These are phyloP conservation scores for Coemansia sp. DNA, from an alignment of 371 early-diverging fungal genomes.

Conservation along the genomic window DNA sequence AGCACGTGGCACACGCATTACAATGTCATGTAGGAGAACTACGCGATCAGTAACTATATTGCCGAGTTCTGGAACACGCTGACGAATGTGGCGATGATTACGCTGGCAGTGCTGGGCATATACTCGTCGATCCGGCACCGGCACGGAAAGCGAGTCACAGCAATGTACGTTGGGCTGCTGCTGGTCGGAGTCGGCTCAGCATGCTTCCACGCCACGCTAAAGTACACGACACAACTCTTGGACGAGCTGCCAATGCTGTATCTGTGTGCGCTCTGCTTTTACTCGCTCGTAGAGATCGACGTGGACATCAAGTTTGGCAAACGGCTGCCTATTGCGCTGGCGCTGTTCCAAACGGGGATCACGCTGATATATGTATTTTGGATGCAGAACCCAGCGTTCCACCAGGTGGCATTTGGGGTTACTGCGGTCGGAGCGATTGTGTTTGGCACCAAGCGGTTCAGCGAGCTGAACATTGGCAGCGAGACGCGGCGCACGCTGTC, in stretches of 20 bases:
- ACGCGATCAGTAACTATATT: slow-evolving; percentile 51
- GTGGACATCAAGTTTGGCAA: slow-evolving; percentile 52
- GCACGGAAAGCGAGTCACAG: slow-evolving; percentile 55
- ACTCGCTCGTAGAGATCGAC: slow-evolving; percentile 45
- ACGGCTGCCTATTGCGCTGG: slow-evolving; percentile 54
- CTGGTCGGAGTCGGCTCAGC: slow-evolving; percentile 38
- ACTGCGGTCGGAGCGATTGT: slow-evolving; percentile 41
- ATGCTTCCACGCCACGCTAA: slow-evolving; percentile 76
- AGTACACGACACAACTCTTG: slow-evolving; percentile 71
- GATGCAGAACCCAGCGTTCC: slow-evolving; percentile 44
- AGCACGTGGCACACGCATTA: neutral
- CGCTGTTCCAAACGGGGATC: slow-evolving; percentile 30
- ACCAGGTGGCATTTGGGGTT: slow-evolving; percentile 39
- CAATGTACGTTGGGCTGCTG: slow-evolving; percentile 53
- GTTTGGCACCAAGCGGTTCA: slow-evolving; percentile 52
- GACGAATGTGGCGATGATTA: slow-evolving; percentile 57
- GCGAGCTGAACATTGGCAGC: slow-evolving; percentile 13
- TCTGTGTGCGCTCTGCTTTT: slow-evolving; percentile 34
- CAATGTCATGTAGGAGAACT: slow-evolving; percentile 46
- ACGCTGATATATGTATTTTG: slow-evolving; percentile 45
- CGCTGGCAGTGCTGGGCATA: slow-evolving; percentile 56
- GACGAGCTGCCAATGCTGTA: slow-evolving; percentile 72
- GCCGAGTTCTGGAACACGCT: slow-evolving; percentile 76
- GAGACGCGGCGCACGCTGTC: slow-evolving; percentile 26
- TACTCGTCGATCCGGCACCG: slow-evolving; percentile 54